Conservation (phyloP, 345 rosid genomes). For the Boechera retrofracta region DNA sequence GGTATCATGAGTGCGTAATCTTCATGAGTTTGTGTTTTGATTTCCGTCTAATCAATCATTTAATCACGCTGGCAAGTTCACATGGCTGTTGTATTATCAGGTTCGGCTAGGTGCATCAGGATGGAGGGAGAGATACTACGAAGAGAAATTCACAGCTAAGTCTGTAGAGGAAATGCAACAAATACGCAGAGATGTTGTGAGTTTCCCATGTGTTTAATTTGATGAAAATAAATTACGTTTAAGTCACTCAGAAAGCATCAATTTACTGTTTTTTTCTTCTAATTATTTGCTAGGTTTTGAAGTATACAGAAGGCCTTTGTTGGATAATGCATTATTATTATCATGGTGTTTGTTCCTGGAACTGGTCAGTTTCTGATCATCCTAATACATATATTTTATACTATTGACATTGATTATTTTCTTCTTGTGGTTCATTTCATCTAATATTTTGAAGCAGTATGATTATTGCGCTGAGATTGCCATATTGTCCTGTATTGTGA, state of each 20-base stretch:
- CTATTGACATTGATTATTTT: constrained; percentile 8
- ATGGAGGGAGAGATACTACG: constrained; percentile 96
- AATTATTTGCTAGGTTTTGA: constrained; percentile 59
- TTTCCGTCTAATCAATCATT: neutral
- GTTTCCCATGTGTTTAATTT: constrained; percentile 42
- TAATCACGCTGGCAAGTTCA: constrained; percentile 11
- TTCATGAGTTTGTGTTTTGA: constrained; percentile 16
- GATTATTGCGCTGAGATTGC: constrained; percentile 4
- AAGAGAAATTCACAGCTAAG: constrained; percentile 72
- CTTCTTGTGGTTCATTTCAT: constrained; percentile 16
- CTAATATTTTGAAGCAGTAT: constrained; percentile 21
- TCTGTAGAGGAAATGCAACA: constrained; percentile 72
- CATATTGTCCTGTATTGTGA: constrained; percentile 3
- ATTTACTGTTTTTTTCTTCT: constrained; percentile 17
- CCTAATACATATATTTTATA: constrained; percentile 1
- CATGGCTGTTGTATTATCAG: constrained; percentile 48
- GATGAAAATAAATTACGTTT: constrained; percentile 1
- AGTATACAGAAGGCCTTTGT: constrained; percentile 90
- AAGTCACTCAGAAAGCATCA: constrained; percentile 15
- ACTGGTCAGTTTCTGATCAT: constrained; percentile 67
- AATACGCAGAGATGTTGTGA: constrained; percentile 86
- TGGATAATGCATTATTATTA: constrained; percentile 98
- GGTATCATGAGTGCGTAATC: constrained; percentile 20
- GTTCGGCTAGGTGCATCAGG: constrained; percentile 81
- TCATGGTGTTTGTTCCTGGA: constrained; percentile 99